Evolutionary conservation across 148 eudicot species (phyloP).

Genomic region (Rhododendron griersonianum): DNA sequence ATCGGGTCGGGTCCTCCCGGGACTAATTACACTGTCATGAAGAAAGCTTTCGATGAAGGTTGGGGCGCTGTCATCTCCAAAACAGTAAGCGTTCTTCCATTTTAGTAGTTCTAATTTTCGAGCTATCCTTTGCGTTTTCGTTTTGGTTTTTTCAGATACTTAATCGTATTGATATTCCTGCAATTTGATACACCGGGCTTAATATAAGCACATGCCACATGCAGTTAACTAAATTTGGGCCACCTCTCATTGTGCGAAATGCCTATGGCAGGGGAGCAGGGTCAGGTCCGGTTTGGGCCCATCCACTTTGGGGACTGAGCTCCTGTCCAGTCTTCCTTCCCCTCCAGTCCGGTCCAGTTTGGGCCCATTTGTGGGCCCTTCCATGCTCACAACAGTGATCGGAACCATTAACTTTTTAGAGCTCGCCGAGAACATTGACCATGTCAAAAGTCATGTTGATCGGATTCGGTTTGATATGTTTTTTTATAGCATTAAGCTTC

Average conservation of each 20-base stretch:
- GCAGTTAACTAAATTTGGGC: background rate
- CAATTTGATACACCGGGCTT: no score
- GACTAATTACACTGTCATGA: constrained; percentile 94
- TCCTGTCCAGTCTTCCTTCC: background rate
- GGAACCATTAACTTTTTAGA: no score
- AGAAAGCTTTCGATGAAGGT: constrained; percentile 92
- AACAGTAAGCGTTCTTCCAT: constrained; percentile 43
- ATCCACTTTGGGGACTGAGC: no score
- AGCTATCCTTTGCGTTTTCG: background rate
- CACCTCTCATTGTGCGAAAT: background rate
- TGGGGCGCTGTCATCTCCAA: constrained; percentile 99
- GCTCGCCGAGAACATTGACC: background rate
- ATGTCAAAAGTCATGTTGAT: background rate
- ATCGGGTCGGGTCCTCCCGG: constrained; percentile 99
- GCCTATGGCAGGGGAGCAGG: background rate
- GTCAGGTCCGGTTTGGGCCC: background rate
- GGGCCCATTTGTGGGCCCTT: background rate
- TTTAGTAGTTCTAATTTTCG: background rate
- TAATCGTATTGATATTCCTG: no score
- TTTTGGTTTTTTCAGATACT: no score
- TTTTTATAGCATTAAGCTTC: background rate
- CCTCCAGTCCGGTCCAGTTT: background rate
- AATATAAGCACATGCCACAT: background rate
- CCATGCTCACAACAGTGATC: background rate
- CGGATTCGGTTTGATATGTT: background rate